Conservation (phyloP, 176 grass and related monocot genomes). For the Olyra latifolia region DNA sequence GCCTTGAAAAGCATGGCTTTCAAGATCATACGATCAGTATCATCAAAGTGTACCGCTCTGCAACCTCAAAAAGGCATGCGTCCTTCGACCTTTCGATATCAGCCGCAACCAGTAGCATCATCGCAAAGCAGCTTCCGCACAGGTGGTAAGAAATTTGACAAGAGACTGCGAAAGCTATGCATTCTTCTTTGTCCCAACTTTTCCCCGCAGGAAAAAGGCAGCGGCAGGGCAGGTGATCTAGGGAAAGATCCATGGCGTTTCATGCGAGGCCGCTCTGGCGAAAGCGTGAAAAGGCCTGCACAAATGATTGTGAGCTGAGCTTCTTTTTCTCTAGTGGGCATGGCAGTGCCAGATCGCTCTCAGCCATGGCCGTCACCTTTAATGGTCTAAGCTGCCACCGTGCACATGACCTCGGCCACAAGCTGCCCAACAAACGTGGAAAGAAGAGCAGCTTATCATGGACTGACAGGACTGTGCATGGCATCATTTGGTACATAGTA, state of each 20-base stretch:
- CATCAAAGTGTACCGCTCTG: background rate
- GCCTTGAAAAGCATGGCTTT: background rate
- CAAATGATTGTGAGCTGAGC: constrained; percentile 38
- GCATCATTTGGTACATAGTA: constrained; percentile 3
- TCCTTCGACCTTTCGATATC: background rate
- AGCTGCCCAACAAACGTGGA: constrained; percentile 30
- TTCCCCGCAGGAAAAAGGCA: constrained; percentile 1
- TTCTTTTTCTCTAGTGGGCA: constrained; percentile 5
- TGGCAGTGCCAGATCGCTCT: constrained; percentile 40
- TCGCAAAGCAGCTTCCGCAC: background rate
- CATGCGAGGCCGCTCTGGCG: constrained; percentile 31
- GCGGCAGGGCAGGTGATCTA: constrained; percentile 21
- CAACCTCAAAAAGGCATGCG: background rate
- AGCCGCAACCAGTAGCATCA: background rate
- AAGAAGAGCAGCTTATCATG: constrained; percentile 4
- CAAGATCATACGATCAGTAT: background rate
- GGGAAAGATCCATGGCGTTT: constrained; percentile 36
- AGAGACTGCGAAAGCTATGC: background rate
- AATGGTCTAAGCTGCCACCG: constrained; percentile 30
- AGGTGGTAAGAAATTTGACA: background rate
- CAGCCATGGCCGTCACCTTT: constrained; percentile 29
- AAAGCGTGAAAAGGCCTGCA: constrained; percentile 26
- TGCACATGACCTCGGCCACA: constrained; percentile 31
- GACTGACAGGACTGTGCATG: background rate
- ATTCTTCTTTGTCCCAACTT: constrained; percentile 1